Base-by-base conservation (phyloP, 805 yeast species). In the Monosporozyma unispora region DNA sequence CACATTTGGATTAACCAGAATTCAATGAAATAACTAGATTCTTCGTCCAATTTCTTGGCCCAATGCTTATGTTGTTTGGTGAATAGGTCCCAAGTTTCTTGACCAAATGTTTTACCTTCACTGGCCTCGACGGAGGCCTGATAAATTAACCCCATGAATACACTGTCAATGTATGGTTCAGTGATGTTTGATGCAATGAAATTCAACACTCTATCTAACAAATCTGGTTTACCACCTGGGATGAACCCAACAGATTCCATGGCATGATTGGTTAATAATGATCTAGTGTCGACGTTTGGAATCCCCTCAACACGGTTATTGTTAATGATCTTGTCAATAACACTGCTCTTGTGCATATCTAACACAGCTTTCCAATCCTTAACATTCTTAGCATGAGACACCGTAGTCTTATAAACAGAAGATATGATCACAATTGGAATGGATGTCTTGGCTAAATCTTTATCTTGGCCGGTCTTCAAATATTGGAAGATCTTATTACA, bases 361-460 rank as follows among this genome's bases (percentile, higher is more conserved):
- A 75, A 64, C 5, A 81, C 65, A 55, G 77, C 81, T 62, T 83
- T 83, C 73, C 81, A 83, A 35, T 79, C 81, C 54, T 78, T 64
- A 10, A 60, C 56, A 21, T 59, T 76, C 46, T 66, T 63, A 35
- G 67, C 66, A 40, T 65, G 63, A 27, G 65, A 60, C 31, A 79
- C 66, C 3, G 71, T 63, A 10, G 74, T 63, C 11, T 72, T 67
- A 46, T 82, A 64, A 5, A 73, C 66, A 25, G 77, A 67, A 8
- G 71, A 64, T 16, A 79, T 58, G 18, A 83, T 54, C 52, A 75
- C 79, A 46, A 68, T 68, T 2, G 89, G 87, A 38, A 81, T 70
- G 0, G 75, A 61, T 19, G 70, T 58, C 35, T 72, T 66, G 16
- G 80, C 79, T 1, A 84, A 84, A 49, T 77, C 80, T 21, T 39